Base-by-base conservation (phyloP, 164 flowering plant species). In the grape (Vitis vinifera) region DNA sequence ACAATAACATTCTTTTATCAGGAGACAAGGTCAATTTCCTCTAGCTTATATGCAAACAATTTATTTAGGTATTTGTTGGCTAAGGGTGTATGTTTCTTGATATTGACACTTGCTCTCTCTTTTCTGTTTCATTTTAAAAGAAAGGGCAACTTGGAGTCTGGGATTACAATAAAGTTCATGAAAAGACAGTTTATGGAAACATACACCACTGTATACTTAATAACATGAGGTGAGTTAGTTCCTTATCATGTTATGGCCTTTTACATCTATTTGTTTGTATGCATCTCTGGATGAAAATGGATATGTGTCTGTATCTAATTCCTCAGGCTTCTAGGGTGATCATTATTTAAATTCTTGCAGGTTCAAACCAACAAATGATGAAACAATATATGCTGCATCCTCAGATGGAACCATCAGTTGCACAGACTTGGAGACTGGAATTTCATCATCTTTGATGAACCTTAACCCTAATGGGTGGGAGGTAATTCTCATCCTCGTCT, bases 121-220 rank as follows among this genome's bases (percentile, higher is more conserved):
- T 52, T 66, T 13, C 72, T 52, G 52, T 59, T 73, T 69, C 23
- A 19, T 51, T 71, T 65, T 15, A 66, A 76, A 74, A 94, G 97
- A 94, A 92, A 92, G 99, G 99, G 69, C 99, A 94, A 82, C 85
- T 94, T 81, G 99, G 99, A 76, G 87, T 94, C 27, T 94, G 99
- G 99, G 90, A 94, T 85, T 94, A 80, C 73, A 67, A 16, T 37
- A 89, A 86, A 73, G 91, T 91, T 19, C 68, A 86, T 76, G 99
- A 94, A 68, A 91, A 82, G 83, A 88, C 80, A 1, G 94, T 92
- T 61, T 94, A 94, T 85, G 85, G 88, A 48, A 87, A 89, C 67
- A 81, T 94, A 64, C 99, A 94, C 78, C 70, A 82, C 31, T 88
- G 92, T 76, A 76, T 91, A 67, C 81, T 94, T 27, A 94, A 92